These are phyloP conservation scores for Acanthamoeba healyi DNA, from an alignment of 208 protist genomes.

Conservation along the genomic window DNA sequence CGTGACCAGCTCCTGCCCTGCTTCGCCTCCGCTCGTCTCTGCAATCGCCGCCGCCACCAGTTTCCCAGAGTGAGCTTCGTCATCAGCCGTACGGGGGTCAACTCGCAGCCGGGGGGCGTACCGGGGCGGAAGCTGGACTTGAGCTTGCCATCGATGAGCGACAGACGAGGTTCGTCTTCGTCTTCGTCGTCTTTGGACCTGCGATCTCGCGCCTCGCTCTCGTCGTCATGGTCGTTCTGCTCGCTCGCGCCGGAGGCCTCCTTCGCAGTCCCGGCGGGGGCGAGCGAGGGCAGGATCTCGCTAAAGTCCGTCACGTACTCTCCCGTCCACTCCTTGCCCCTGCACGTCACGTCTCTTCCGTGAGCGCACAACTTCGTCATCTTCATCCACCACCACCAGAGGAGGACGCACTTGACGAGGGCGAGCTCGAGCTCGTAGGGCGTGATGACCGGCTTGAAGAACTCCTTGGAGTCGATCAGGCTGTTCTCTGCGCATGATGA, in stretches of 20 bases:
- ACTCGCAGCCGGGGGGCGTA: no score
- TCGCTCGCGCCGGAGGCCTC: not conserved
- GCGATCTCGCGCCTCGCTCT: no score
- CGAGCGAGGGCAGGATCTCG: constrained; percentile 66
- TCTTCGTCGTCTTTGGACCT: constrained; percentile 70
- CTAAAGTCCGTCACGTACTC: constrained; percentile 84
- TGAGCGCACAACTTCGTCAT: no score
- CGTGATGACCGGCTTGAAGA: constrained; percentile 87
- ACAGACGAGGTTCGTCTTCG: constrained; percentile 73
- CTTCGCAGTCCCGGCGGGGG: not conserved
- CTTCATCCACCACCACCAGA: no score
- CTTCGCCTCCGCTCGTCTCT: not conserved
- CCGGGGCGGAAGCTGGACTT: constrained; percentile 3
- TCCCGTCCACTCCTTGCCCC: constrained; percentile 83
- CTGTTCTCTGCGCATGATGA: constrained; percentile 85
- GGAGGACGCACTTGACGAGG: constrained; percentile 73
- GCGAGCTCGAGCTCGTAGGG: constrained; percentile 88
- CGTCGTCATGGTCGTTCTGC: not conserved
- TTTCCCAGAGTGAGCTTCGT: no score
- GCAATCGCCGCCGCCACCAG: not conserved
- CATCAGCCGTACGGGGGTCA: no score
- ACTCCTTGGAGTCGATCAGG: constrained; percentile 87
- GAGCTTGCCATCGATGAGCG: constrained; percentile 72
- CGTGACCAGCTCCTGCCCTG: not conserved
- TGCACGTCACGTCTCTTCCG: no score